phyloP scores from a whole-genome alignment of 805 yeast species.

The Candida parachauliodes region DNA sequence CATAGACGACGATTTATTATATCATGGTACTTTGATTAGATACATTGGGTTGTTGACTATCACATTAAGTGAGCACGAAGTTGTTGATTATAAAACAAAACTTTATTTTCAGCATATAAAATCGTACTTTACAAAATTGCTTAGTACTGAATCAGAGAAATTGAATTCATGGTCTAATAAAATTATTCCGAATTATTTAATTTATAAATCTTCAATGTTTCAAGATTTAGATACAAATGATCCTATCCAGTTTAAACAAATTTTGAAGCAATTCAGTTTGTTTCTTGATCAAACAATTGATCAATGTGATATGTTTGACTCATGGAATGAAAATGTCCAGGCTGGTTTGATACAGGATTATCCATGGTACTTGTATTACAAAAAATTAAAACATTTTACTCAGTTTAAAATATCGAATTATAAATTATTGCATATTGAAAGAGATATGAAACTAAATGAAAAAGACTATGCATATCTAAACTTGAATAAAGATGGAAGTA shows the following conservation, averaged over 20 bases:
- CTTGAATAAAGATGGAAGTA: constrained; percentile 2
- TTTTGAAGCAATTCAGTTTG: constrained; percentile 12
- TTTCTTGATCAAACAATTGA: constrained; percentile 13
- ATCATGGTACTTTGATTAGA: constrained; percentile 35
- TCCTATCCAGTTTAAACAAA: constrained; percentile 11
- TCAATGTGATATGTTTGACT: constrained; percentile 45
- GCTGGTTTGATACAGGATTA: constrained; percentile 56
- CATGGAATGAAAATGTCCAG: constrained; percentile 44
- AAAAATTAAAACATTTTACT: constrained; percentile 57
- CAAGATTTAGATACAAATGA: constrained; percentile 16
- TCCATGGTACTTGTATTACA: constrained; percentile 70
- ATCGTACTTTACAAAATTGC: constrained; percentile 16
- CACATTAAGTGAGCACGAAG: constrained; percentile 38
- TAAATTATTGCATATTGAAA: constrained; percentile 42
- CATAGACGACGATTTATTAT: constrained; percentile 21
- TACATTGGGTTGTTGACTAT: constrained; percentile 34
- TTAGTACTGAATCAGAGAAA: constrained; percentile 8
- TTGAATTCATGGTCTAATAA: constrained; percentile 20
- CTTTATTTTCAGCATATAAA: constrained; percentile 18
- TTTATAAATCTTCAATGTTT: constrained; percentile 19
- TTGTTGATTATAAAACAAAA: constrained; percentile 24
- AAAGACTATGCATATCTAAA: constrained; percentile 18
- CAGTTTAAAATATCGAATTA: constrained; percentile 52
- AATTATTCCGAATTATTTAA: constrained; percentile 15
- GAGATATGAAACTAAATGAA: constrained; percentile 19